These are phyloP conservation scores for Capsicum chinense DNA, from an alignment of 257 asterid species.

Conservation along the genomic window DNA sequence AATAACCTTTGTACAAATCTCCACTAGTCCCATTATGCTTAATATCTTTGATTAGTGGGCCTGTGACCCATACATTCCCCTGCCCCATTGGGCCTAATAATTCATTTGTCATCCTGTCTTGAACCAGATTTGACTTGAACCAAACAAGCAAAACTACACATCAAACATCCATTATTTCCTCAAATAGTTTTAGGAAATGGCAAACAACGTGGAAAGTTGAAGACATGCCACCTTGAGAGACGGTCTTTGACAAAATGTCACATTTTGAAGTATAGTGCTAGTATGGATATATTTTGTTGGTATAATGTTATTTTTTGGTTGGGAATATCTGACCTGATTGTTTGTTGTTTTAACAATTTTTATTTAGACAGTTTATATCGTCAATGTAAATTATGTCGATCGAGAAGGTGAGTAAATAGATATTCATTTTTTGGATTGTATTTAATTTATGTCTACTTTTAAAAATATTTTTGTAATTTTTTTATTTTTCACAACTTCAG, in stretches of 20 bases:
- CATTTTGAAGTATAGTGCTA: neutral
- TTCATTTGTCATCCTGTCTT: neutral
- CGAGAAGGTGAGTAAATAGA: too few relatives aligned
- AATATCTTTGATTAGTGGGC: neutral
- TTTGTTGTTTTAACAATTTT: too few relatives aligned
- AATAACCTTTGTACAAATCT: neutral
- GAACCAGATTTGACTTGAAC: neutral
- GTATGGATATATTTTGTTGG: neutral
- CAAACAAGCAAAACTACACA: slow-evolving; percentile 4
- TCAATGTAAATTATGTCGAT: too few relatives aligned
- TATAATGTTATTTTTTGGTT: neutral
- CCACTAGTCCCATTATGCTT: neutral
- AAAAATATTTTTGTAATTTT: too few relatives aligned
- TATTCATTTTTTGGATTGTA: too few relatives aligned
- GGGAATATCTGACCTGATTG: too few relatives aligned
- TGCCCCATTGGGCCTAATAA: neutral
- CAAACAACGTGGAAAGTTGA: slow-evolving; percentile 8
- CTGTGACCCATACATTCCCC: neutral
- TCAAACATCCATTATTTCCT: neutral
- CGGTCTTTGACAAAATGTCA: neutral
- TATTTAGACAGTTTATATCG: too few relatives aligned
- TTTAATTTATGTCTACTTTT: too few relatives aligned
- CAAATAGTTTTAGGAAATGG: neutral
- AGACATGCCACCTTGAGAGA: slow-evolving; percentile 20
- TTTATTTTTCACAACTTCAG: too few relatives aligned